phyloP scores from a whole-genome alignment of 495 filamentous ascomycete species.

The Penicillium parvum region DNA sequence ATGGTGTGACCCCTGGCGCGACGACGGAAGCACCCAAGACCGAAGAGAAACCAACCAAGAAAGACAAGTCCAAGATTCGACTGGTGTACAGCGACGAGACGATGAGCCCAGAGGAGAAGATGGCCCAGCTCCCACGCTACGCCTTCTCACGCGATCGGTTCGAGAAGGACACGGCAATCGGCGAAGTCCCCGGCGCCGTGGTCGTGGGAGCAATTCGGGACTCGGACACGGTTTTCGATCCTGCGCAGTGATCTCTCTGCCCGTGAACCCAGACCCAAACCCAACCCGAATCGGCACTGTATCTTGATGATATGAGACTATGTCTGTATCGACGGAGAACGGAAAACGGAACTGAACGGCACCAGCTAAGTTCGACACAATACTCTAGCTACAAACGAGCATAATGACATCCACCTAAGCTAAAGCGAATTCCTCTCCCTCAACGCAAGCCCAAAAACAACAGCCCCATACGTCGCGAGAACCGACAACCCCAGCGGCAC shows the following conservation, averaged over 20 bases:
- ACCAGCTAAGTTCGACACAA: slow-evolving; percentile 48
- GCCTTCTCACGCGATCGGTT: slow-evolving; percentile 55
- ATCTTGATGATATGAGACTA: too few relatives aligned
- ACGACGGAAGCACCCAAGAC: slow-evolving; percentile 28
- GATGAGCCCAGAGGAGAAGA: slow-evolving; percentile 80
- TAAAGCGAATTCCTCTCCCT: slow-evolving; percentile 22
- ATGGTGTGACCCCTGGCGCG: slow-evolving; percentile 54
- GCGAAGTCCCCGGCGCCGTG: slow-evolving; percentile 34
- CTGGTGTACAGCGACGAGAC: slow-evolving; percentile 78
- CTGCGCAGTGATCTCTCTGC: slow-evolving; percentile 36
- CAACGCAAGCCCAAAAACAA: slow-evolving; percentile 60
- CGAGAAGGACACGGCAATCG: slow-evolving; percentile 32
- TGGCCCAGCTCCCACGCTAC: slow-evolving; percentile 74
- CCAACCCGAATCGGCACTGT: too few relatives aligned
- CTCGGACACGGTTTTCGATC: slow-evolving; percentile 35
- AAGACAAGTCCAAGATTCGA: slow-evolving; percentile 65
- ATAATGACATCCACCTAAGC: not conserved
- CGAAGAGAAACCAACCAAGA: slow-evolving; percentile 56
- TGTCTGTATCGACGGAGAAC: slow-evolving; percentile 12
- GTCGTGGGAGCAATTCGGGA: slow-evolving; percentile 34
- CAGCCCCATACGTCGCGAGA: slow-evolving; percentile 59
- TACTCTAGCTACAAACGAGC: slow-evolving; percentile 26
- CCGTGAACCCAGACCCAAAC: too few relatives aligned
- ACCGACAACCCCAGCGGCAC: slow-evolving; percentile 70
- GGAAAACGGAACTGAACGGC: too few relatives aligned